A percentile compares a stretch with the other conserved stretches of the same genome.
These are phyloP conservation scores for Amanita thiersii DNA, from an alignment of 768 basidiomycete genomes.

Conservation along the genomic window DNA sequence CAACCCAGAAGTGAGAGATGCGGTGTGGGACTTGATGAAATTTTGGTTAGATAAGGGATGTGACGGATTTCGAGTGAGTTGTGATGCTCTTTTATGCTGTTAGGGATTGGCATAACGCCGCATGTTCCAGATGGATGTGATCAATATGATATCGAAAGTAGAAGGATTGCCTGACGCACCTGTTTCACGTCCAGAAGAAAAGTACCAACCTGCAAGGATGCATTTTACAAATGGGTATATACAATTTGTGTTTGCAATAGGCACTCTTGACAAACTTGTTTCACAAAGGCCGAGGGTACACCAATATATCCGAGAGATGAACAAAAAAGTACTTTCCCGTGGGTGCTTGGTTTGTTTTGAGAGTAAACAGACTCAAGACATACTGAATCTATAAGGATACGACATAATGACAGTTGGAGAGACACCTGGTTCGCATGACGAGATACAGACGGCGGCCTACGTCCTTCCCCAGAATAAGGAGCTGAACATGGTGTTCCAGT, in stretches of 20 bases:
- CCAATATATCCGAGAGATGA: conserved; percentile 63
- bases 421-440: conserved; percentile 48
- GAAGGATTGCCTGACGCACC: conserved; percentile 61
- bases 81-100: neutral
- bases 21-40: conserved; percentile 56
- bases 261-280: too few relatives aligned
- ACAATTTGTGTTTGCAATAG: neutral
- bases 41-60: conserved; percentile 73
- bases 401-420: conserved; percentile 63
- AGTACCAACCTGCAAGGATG: conserved; percentile 45
- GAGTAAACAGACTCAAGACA: neutral
- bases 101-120: neutral
- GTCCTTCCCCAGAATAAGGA: conserved; percentile 50
- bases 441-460: conserved; percentile 44
- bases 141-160: conserved; percentile 60
- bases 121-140: conserved; percentile 52
- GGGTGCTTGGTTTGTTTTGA: conserved; percentile 15
- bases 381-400: conserved; percentile 28
- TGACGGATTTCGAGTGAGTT: conserved; percentile 64
- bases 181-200: conserved; percentile 38
- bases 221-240: conserved; percentile 54
- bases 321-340: conserved; percentile 52
- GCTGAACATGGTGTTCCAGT: conserved; percentile 60
- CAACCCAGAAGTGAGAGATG: conserved; percentile 48
- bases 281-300: conserved; percentile 49